A percentile compares a stretch with the other conserved stretches of the same genome.
Evolutionary conservation across 306 rosid species (phyloP).

Genomic region (Trifolium pratense): DNA sequence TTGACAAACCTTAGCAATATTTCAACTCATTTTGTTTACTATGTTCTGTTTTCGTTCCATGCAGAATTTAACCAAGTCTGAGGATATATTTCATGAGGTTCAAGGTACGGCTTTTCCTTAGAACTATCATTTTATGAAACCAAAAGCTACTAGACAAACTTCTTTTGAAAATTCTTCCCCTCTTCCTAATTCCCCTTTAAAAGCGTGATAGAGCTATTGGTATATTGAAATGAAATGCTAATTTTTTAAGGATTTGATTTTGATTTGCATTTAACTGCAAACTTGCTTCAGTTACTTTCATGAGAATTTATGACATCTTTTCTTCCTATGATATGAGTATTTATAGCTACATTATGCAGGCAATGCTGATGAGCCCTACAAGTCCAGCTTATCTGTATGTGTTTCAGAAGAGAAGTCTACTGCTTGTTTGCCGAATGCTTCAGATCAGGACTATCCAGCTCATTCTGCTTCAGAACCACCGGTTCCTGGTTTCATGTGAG

Average conservation of each 20-base stretch:
- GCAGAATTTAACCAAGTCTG: constrained; percentile 59
- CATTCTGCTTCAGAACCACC: constrained; percentile 48
- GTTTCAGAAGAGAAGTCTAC: constrained; percentile 47
- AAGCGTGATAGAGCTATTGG: not conserved
- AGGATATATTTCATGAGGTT: constrained; percentile 43
- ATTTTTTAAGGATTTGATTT: constrained; percentile 8
- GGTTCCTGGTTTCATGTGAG: constrained; percentile 57
- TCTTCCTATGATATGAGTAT: constrained; percentile 8
- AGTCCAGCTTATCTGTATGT: constrained; percentile 43
- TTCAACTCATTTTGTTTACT: constrained; percentile 13
- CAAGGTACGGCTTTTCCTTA: constrained; percentile 55
- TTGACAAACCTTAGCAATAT: constrained; percentile 1
- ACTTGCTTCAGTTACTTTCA: constrained; percentile 18
- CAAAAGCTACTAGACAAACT: not conserved
- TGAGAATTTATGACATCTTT: constrained; percentile 1
- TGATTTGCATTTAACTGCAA: constrained; percentile 4
- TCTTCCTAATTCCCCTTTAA: not conserved
- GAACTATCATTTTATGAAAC: constrained; percentile 19
- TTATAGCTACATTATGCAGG: constrained; percentile 53
- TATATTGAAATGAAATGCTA: constrained; percentile 13
- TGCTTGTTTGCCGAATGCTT: constrained; percentile 47
- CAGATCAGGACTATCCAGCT: constrained; percentile 48
- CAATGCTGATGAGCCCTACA: constrained; percentile 47
- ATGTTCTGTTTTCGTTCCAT: constrained; percentile 17
- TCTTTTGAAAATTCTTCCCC: constrained; percentile 17